A percentile compares a stretch with the other conserved stretches of the same genome.
Conservation (phyloP, 768 basidiomycete species). For the Cystobasidium ongulense region DNA sequence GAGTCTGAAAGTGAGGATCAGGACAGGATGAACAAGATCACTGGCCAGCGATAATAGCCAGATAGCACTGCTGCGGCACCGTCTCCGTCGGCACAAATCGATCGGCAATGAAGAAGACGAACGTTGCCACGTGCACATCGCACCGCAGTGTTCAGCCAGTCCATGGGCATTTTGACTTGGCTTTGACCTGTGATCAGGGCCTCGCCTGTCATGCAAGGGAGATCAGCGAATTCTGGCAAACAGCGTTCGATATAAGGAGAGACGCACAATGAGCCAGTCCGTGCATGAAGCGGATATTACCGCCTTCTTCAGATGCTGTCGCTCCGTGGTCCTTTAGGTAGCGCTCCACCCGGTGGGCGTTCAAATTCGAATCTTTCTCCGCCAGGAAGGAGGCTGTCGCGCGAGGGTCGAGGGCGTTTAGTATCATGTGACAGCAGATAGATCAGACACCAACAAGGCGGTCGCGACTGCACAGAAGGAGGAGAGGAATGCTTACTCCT, state of each 20-base stretch:
- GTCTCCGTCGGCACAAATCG: not conserved
- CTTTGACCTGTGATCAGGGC: slow-evolving; percentile 53
- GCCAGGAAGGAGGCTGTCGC: slow-evolving; percentile 69
- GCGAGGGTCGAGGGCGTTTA: slow-evolving; percentile 49
- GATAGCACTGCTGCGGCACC: not conserved
- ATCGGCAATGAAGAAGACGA: not conserved
- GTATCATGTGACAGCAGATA: not conserved
- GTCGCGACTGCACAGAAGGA: not conserved
- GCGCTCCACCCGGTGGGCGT: slow-evolving; percentile 63
- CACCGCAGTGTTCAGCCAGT: slow-evolving; percentile 55
- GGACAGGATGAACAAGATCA: no score
- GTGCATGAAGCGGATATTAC: slow-evolving; percentile 60
- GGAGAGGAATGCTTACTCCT: slow-evolving; percentile 62
- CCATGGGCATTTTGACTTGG: slow-evolving; percentile 55
- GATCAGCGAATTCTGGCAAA: no score
- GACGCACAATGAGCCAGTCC: slow-evolving; percentile 53
- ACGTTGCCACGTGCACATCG: not conserved
- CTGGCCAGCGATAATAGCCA: no score
- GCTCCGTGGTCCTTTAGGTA: slow-evolving; percentile 72
- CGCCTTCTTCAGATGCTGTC: slow-evolving; percentile 42
- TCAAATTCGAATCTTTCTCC: slow-evolving; percentile 70
- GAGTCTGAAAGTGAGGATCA: no score
- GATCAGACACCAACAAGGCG: not conserved
- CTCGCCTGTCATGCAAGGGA: slow-evolving; percentile 44
- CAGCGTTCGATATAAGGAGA: no score